A percentile compares a stretch with the other conserved stretches of the same genome.
Evolutionary conservation across 2,329 filamentous ascomycete species (phyloP).

Genomic region (Ophiognomonia clavigignenti-juglandacearum): DNA sequence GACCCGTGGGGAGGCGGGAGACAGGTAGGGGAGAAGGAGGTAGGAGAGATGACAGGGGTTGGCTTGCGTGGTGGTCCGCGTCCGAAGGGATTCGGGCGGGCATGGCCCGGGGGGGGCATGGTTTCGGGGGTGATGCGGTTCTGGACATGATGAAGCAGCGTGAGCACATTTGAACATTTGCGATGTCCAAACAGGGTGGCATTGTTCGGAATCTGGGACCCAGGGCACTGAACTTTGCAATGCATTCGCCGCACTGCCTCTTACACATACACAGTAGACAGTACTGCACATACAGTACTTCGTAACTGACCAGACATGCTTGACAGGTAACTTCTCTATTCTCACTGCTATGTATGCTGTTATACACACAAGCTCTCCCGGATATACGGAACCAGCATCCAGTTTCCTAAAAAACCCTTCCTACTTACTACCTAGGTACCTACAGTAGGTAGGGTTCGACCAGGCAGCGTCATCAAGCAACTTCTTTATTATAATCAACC

Average conservation of each 20-base stretch:
- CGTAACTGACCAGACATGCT: background rate
- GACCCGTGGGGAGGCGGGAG: background rate
- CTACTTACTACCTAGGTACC: too few species aligned
- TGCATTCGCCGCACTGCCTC: constrained; percentile 9
- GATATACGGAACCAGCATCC: too few species aligned
- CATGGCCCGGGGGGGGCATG: too few species aligned
- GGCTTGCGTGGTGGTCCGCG: background rate
- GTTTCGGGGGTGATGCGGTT: too few species aligned
- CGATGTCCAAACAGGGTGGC: constrained; percentile 8
- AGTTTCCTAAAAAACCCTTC: too few species aligned
- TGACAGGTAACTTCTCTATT: background rate
- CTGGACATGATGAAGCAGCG: too few species aligned
- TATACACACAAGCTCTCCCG: too few species aligned
- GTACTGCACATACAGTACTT: background rate
- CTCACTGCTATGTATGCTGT: too few species aligned
- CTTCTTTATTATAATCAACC: too few species aligned
- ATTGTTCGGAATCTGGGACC: constrained; percentile 12
- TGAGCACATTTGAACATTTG: constrained; percentile 12
- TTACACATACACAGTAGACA: constrained; percentile 3
- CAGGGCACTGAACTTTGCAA: constrained; percentile 2
- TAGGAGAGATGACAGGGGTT: background rate
- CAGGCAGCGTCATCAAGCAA: too few species aligned
- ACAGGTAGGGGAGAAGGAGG: background rate
- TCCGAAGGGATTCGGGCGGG: constrained; percentile 16
- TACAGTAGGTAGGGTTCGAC: too few species aligned